These are phyloP conservation scores for Aureobasidium sp. DNA, from an alignment of 2,329 filamentous ascomycete genomes.

Conservation along the genomic window DNA sequence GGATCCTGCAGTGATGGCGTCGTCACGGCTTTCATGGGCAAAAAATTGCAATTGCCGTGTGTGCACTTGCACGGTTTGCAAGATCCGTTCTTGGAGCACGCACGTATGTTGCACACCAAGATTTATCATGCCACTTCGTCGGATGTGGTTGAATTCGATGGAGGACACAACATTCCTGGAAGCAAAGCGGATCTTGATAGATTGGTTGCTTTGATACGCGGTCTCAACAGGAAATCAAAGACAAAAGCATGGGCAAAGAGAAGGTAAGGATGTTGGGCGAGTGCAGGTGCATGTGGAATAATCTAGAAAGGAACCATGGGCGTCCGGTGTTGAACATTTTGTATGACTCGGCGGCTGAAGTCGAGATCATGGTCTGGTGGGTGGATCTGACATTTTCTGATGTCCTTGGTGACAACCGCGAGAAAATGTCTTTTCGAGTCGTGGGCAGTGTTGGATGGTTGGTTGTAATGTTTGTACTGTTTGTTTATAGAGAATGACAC, in stretches of 20 bases:
- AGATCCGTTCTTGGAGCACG: not conserved
- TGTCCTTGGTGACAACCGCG: not conserved
- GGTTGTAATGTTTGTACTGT: not conserved
- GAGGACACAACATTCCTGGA: not conserved
- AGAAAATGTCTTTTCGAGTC: not conserved
- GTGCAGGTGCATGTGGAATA: not conserved
- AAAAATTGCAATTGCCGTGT: not conserved
- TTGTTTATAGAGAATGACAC: not conserved
- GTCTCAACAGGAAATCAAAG: not conserved
- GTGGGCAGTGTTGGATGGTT: not conserved
- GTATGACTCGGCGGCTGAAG: not conserved
- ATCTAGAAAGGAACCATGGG: not conserved
- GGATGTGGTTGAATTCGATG: not conserved
- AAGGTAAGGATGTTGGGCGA: not conserved
- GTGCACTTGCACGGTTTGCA: conserved; percentile 1
- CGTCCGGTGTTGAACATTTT: not conserved
- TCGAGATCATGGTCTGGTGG: not conserved
- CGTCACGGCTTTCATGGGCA: not conserved
- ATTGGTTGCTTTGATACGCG: not conserved
- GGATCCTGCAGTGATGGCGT: conserved; percentile 2
- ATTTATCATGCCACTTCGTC: not conserved
- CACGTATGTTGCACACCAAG: conserved; percentile 1
- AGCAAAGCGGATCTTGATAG: not conserved
- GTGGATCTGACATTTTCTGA: not conserved
- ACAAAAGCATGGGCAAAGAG: not conserved